Percentiles rank a stretch among this genome's conserved stretches.
Conservation (phyloP, 2,329 filamentous ascomycete species). For the Fusarium zealandicum region DNA sequence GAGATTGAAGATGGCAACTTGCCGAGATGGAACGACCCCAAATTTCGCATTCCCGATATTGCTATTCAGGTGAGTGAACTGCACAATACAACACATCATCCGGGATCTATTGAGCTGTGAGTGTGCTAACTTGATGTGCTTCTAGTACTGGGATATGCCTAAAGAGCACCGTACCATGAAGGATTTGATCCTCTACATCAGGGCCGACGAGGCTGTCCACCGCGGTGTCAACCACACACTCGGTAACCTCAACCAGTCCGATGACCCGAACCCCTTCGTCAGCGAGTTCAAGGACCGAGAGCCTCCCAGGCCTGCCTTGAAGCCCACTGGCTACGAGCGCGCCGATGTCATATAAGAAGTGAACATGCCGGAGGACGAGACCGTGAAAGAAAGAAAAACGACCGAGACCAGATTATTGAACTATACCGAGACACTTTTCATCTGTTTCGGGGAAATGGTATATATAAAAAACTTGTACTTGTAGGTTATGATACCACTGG, state of each 20-base stretch:
- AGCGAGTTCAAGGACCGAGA: constrained; percentile 77
- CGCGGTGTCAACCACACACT: constrained; percentile 96
- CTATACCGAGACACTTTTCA: constrained; percentile 5
- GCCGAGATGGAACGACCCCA: constrained; percentile 76
- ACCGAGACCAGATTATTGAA: background rate
- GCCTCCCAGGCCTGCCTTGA: constrained; percentile 70
- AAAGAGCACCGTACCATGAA: constrained; percentile 82
- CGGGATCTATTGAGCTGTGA: background rate
- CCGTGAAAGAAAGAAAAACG: background rate
- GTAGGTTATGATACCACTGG: constrained; percentile 19
- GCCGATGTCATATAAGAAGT: constrained; percentile 72
- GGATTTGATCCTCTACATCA: constrained; percentile 86
- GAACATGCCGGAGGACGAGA: background rate
- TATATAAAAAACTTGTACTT: too few species aligned
- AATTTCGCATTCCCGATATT: constrained; percentile 83
- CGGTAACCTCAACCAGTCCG: constrained; percentile 82
- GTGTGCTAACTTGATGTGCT: constrained; percentile 3
- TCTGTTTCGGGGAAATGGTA: background rate
- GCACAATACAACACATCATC: background rate
- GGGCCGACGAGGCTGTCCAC: constrained; percentile 88
- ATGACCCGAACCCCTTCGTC: constrained; percentile 92
- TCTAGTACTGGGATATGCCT: constrained; percentile 89
- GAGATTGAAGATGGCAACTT: constrained; percentile 87
- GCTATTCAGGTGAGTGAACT: constrained; percentile 65
- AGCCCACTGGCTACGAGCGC: constrained; percentile 81